Percentiles rank a stretch among this genome's conserved stretches.
These are phyloP conservation scores for Besnoitia besnoiti DNA, from an alignment of 169 alveolate genomes.

Conservation along the genomic window DNA sequence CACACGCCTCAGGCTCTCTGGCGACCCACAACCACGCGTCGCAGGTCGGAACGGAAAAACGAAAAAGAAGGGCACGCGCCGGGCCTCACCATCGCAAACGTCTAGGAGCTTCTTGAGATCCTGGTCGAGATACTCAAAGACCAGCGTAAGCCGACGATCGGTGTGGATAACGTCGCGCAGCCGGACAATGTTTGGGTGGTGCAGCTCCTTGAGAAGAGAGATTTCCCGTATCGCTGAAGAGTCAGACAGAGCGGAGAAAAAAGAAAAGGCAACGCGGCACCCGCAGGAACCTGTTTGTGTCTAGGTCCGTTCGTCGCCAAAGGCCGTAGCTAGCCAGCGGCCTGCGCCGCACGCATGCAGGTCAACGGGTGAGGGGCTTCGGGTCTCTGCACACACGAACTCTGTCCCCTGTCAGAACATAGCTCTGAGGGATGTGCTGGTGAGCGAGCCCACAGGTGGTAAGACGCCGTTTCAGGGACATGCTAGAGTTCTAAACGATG, in stretches of 20 bases:
- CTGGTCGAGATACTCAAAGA: conserved; percentile 97
- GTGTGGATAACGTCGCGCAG: conserved; percentile 98
- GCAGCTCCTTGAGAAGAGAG: conserved; percentile 92
- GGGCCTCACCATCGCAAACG: conserved; percentile 79
- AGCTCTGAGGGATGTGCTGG: too few relatives aligned
- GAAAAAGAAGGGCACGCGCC: background rate
- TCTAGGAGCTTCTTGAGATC: conserved; percentile 97
- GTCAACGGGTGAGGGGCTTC: background rate
- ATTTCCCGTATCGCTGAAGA: conserved; percentile 90
- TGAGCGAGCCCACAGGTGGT: too few relatives aligned
- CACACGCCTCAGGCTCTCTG: background rate
- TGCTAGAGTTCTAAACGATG: too few relatives aligned
- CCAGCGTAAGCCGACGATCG: conserved; percentile 95
- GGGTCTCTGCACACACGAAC: background rate
- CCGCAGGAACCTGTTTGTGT: too few relatives aligned
- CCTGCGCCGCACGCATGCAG: background rate
- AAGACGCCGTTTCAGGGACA: too few relatives aligned
- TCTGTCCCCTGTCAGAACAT: too few relatives aligned
- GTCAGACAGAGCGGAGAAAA: background rate
- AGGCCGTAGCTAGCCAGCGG: background rate
- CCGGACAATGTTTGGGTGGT: conserved; percentile 98
- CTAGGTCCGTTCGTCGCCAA: too few relatives aligned
- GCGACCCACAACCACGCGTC: background rate
- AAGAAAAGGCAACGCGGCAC: too few relatives aligned
- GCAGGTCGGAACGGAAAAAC: background rate